Conservation (phyloP, 1,139 yeast species). For the Geotrichum citri-aurantii region DNA sequence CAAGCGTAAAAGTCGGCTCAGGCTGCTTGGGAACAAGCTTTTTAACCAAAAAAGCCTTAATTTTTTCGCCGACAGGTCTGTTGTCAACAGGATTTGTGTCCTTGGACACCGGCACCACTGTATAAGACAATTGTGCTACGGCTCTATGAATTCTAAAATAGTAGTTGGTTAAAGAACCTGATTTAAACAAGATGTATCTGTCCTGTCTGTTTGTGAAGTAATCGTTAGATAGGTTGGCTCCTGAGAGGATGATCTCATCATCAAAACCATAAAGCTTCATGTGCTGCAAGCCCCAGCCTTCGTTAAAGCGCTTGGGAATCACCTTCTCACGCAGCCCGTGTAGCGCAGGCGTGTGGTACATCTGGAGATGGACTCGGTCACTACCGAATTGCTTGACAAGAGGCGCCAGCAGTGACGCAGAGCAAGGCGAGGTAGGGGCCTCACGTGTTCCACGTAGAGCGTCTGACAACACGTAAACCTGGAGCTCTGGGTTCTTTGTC, state of each 20-base stretch:
- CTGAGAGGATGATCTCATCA: constrained; percentile 78
- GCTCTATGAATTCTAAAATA: constrained; percentile 65
- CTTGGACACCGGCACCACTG: constrained; percentile 38
- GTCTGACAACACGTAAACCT: constrained; percentile 73
- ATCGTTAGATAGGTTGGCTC: constrained; percentile 87
- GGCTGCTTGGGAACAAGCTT: constrained; percentile 15
- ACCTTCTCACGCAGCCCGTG: constrained; percentile 58
- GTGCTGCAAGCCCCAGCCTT: constrained; percentile 90
- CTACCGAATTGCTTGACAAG: constrained; percentile 61
- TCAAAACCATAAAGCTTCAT: constrained; percentile 97
- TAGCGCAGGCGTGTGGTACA: constrained; percentile 87
- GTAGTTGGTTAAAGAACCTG: constrained; percentile 57
- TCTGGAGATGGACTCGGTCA: constrained; percentile 67
- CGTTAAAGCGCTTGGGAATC: constrained; percentile 81
- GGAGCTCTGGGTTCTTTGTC: constrained; percentile 50
- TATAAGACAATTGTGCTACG: constrained; percentile 64
- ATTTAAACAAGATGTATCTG: constrained; percentile 70
- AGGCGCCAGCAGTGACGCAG: constrained; percentile 69
- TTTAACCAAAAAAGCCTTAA: constrained; percentile 5
- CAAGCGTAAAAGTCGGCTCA: constrained; percentile 41
- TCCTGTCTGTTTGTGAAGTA: constrained; percentile 97
- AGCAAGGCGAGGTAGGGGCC: constrained; percentile 60
- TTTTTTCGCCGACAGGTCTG: background rate
- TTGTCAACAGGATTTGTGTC: background rate
- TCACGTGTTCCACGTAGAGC: constrained; percentile 92